These are phyloP conservation scores for Ulota crispa DNA, from an alignment of 225 moss, liverwort and hornwort genomes.

Conservation along the genomic window DNA sequence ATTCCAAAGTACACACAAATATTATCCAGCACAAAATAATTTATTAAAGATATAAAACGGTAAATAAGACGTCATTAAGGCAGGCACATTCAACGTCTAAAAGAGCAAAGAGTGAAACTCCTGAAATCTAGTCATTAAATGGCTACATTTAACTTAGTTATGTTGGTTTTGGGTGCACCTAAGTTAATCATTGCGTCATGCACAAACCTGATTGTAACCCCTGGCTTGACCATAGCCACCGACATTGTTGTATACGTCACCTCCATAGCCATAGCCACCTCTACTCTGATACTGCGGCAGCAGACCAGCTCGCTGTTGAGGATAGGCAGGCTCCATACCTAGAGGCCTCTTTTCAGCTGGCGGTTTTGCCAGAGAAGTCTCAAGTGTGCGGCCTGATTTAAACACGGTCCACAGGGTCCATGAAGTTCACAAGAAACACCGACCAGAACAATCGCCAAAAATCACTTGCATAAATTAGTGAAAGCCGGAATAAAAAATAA, in stretches of 20 bases:
- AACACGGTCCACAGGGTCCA: slow-evolving; percentile 3
- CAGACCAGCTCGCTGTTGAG: slow-evolving; percentile 91
- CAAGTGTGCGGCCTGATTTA: slow-evolving; percentile 79
- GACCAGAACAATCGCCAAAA: not conserved
- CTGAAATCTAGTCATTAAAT: not conserved
- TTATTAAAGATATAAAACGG: not conserved
- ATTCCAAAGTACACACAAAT: not conserved
- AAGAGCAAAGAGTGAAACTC: not conserved
- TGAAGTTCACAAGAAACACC: not conserved
- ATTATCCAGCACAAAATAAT: not conserved
- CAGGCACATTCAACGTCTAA: not conserved
- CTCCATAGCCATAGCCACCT: slow-evolving; percentile 83
- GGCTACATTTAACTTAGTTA: not conserved
- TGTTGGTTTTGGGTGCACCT: not conserved
- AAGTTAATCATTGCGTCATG: not conserved
- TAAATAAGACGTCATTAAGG: not conserved
- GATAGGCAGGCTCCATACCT: slow-evolving; percentile 86
- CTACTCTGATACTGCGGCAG: slow-evolving; percentile 92
- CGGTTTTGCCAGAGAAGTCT: slow-evolving; percentile 95
- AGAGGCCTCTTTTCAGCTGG: slow-evolving; percentile 95
- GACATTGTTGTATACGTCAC: slow-evolving; percentile 75
- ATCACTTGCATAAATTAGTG: not conserved
- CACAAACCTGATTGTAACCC: slow-evolving; percentile 84
- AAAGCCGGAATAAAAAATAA: slow-evolving; percentile 2
- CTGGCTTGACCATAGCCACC: slow-evolving; percentile 81